Evolutionary conservation across 1,284 basidiomycete genomes (phyloP), one percentile per base, ranked within the genome.

Genomic region (Phellinidium pouzarii): DNA sequence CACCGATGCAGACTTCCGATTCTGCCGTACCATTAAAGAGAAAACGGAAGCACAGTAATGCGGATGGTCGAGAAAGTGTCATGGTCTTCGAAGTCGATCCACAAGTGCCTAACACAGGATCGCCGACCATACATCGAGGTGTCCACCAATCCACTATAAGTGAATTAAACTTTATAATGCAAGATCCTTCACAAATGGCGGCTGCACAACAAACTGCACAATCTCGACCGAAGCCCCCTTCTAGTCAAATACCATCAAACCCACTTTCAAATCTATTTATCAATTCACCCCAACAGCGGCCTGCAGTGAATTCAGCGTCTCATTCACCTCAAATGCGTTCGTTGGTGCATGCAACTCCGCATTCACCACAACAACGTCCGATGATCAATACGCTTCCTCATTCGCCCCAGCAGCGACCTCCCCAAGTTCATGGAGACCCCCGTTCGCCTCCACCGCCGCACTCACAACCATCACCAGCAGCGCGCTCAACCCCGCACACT

Each of bases 1-100:
- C 31, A 20, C 11, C 34, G 26, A 45, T 40, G 26, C 37, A 38
- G 20, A 37, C 23, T 40, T 2, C 34, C 20, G 47, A 49, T 19
- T 20, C 47, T 8, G 22, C 41, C 11, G 23, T 53, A 1, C 46
- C 52, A 22, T 48, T 53, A 20, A 53, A 53, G 31, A 46, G 54
- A 23, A 55, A 55, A 40, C 43, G 54, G 14, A 55, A 55, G 37
- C 45, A 44, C 26, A 55, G 54, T 26, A 27, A 31, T 36, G 38
- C 41, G 14, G 49, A 55, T 31, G 46, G 46, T 22, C 44, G 38
- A 26, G 54, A 55, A 29, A 51, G 38, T 11, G 54, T 55, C 20
- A 43, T 47, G 2, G 54, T 55, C 14, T 55, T 55, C 31, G 54
- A 54, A 17, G 43, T 38, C 9, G 51, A 48, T 29, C 41, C 52